A percentile compares a stretch with the other conserved stretches of the same genome.
These are phyloP conservation scores for Cystoisospora suis DNA, from an alignment of 169 alveolate genomes.

Conservation along the genomic window DNA sequence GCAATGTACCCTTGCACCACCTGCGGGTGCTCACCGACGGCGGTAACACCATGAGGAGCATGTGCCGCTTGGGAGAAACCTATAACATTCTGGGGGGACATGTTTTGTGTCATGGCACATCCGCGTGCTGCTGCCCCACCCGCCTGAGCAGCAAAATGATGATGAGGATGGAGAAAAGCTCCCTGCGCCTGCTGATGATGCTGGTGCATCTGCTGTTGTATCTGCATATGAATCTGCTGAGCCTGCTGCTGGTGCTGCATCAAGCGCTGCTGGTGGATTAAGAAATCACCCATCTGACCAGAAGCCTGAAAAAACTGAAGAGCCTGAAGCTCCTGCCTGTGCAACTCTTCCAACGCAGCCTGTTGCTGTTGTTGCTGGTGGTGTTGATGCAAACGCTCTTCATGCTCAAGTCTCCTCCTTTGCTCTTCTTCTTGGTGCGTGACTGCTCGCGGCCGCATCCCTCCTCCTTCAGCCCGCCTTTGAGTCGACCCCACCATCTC, in stretches of 20 bases:
- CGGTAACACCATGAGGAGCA: too few species aligned
- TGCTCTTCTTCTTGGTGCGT: neutral
- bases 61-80: too few species aligned
- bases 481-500: too few species aligned
- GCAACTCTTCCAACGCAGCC: neutral
- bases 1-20: too few species aligned
- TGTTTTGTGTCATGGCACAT: neutral
- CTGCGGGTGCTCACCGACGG: too few species aligned
- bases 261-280: neutral
- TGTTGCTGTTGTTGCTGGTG: neutral
- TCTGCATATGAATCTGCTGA: too few species aligned
- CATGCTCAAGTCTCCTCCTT: neutral
- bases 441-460: neutral
- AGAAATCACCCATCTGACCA: too few species aligned
- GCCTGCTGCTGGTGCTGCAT: slow-evolving; percentile 17
- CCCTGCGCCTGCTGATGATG: slow-evolving; percentile 11
- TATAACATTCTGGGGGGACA: too few species aligned
- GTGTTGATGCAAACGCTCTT: neutral
- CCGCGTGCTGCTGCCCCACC: neutral
- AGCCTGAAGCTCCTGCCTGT: neutral
- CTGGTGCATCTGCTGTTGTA: neutral
- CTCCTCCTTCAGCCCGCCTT: too few species aligned
- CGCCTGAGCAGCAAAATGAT: neutral
- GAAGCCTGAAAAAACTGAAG: neutral
- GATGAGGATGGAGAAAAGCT: neutral